Percentiles rank a stretch among this genome's conserved stretches.
Evolutionary conservation across 768 basidiomycete genomes (phyloP).

Genomic region (Collybiopsis confluens): DNA sequence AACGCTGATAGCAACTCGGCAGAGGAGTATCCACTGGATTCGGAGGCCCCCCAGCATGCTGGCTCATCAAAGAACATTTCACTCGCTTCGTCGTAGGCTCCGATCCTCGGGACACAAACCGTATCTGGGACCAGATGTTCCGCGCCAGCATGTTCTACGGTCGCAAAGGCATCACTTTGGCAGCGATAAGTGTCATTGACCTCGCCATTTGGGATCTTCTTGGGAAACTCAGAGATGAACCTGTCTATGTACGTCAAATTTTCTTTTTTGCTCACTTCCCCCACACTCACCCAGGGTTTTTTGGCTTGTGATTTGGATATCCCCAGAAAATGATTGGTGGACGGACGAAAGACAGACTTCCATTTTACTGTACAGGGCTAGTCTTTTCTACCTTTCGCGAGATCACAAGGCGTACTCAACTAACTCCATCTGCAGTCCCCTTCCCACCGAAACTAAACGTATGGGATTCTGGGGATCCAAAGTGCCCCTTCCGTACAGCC

Average conservation of each 20-base stretch:
- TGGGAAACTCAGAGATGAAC: constrained; percentile 25
- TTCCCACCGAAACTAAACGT: constrained; percentile 19
- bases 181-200: constrained; percentile 26
- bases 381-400: neutral
- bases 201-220: constrained; percentile 28
- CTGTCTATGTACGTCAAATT: constrained; percentile 18
- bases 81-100: constrained; percentile 25
- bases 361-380: constrained; percentile 25
- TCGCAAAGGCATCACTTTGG: constrained; percentile 25
- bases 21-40: constrained; percentile 26
- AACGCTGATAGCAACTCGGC: no score
- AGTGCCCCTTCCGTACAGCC: constrained; percentile 26
- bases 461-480: constrained; percentile 27
- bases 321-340: constrained; percentile 25
- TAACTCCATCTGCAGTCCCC: neutral
- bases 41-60: constrained; percentile 27
- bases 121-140: constrained; percentile 27
- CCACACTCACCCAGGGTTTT: neutral
- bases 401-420: neutral
- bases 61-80: constrained; percentile 26
- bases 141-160: constrained; percentile 26
- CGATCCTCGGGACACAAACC: constrained; percentile 24
- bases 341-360: constrained; percentile 23
- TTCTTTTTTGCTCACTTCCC: neutral
- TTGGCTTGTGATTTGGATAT: no score